Evolutionary conservation across 345 rosid genomes (phyloP).

Genomic region (Melaleuca quinquenervia): DNA sequence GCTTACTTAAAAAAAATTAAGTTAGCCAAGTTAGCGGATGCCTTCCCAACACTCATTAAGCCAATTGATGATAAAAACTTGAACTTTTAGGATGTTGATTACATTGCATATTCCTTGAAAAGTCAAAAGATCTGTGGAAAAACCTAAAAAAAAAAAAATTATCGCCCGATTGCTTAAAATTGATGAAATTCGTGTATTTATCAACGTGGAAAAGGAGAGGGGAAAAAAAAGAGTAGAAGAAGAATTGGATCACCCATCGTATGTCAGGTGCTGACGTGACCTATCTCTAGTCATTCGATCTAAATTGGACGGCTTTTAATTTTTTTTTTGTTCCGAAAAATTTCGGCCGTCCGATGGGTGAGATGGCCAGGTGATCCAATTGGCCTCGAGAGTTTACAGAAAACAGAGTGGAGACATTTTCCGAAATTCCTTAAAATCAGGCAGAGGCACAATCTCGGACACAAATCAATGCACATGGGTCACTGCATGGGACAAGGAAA

Average conservation of each 20-base stretch:
- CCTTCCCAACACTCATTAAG: neutral
- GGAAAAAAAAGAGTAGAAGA: too few relatives aligned
- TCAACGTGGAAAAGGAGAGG: neutral
- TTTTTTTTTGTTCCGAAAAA: too few relatives aligned
- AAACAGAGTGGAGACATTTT: neutral
- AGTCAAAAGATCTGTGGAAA: neutral
- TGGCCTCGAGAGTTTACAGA: neutral
- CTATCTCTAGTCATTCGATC: too few relatives aligned
- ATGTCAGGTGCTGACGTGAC: too few relatives aligned
- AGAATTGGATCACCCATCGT: too few relatives aligned
- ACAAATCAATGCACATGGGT: neutral
- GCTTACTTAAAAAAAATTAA: neutral
- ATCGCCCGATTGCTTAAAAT: neutral
- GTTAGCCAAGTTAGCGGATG: neutral
- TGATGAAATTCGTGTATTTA: neutral
- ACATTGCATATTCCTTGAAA: neutral
- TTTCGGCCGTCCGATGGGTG: too few relatives aligned
- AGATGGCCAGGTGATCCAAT: too few relatives aligned
- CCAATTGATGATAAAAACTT: too few relatives aligned
- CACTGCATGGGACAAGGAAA: neutral
- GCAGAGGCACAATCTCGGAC: neutral
- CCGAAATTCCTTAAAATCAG: neutral
- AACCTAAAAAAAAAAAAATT: too few relatives aligned
- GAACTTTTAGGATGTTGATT: neutral
- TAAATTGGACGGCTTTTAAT: too few relatives aligned